A percentile compares a stretch with the other conserved stretches of the same genome.
phyloP scores from a whole-genome alignment of 139 green algal species.

The Nannochloris sp. region DNA sequence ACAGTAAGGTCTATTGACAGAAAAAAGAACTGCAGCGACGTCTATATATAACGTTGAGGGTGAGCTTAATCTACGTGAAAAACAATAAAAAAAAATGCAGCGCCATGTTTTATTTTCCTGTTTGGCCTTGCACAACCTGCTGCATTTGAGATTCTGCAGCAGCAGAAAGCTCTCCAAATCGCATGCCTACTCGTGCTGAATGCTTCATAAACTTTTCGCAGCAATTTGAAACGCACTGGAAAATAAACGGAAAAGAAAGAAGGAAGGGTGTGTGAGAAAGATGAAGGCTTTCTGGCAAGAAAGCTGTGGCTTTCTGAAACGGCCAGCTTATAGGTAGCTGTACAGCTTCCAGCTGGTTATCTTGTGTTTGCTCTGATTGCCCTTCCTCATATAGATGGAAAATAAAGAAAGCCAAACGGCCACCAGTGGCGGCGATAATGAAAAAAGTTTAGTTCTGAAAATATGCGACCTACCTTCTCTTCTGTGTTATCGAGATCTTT shows the following conservation, averaged over 20 bases:
- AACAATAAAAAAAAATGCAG: no score
- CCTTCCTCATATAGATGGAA: not conserved
- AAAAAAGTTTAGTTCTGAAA: not conserved
- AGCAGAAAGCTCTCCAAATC: constrained; percentile 76
- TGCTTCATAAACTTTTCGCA: constrained; percentile 97
- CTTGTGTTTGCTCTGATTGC: no score
- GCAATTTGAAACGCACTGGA: constrained; percentile 85
- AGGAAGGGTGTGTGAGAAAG: not conserved
- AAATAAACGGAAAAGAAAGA: not conserved
- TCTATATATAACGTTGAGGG: no score
- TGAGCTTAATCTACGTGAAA: no score
- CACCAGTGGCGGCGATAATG: not conserved
- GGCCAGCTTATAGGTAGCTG: no score
- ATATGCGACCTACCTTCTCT: constrained; percentile 70
- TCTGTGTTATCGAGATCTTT: constrained; percentile 85
- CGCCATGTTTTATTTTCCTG: no score
- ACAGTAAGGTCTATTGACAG: no score
- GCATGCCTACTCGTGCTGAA: constrained; percentile 69
- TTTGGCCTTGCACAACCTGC: constrained; percentile 36
- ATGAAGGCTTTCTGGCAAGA: not conserved
- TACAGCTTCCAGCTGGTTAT: no score
- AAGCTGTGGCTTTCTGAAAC: no score
- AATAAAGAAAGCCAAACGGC: not conserved
- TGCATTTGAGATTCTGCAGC: constrained; percentile 45
- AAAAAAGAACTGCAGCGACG: no score